These are phyloP conservation scores for Dactylis glomerata DNA, from an alignment of 176 grass and related monocot genomes.

Conservation along the genomic window DNA sequence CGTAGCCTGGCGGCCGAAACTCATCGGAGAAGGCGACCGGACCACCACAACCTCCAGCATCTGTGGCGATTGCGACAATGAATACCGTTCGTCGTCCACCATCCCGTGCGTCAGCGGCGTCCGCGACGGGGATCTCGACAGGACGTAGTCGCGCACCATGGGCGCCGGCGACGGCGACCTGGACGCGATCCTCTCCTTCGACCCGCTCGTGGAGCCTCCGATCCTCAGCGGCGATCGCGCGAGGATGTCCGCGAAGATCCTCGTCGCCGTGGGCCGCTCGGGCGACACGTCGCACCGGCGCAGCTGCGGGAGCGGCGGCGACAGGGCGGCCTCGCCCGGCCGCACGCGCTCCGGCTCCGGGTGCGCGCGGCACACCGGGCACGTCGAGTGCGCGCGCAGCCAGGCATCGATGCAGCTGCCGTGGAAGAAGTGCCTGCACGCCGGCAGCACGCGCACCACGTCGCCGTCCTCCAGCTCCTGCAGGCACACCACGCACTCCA, in stretches of 20 bases:
- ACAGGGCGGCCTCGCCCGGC: background rate
- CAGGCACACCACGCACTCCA: slow-evolving; percentile 61
- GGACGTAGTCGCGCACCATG: background rate
- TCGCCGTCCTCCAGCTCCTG: slow-evolving; percentile 55
- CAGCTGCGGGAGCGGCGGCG: slow-evolving; percentile 22
- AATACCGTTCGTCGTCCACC: background rate
- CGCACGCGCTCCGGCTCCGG: slow-evolving; percentile 15
- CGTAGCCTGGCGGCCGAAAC: background rate
- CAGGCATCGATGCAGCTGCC: slow-evolving; percentile 45
- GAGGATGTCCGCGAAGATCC: slow-evolving; percentile 30
- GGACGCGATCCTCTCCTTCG: background rate
- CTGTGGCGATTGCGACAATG: background rate
- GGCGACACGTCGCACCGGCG: slow-evolving; percentile 17
- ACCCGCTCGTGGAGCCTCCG: background rate
- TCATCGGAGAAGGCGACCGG: slow-evolving; percentile 22
- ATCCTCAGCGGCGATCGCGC: slow-evolving; percentile 24
- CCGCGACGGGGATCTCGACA: slow-evolving; percentile 24
- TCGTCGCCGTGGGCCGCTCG: slow-evolving; percentile 27
- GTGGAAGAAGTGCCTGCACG: slow-evolving; percentile 62
- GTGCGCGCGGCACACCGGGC: slow-evolving; percentile 50
- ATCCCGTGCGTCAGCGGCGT: background rate
- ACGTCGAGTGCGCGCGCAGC: slow-evolving; percentile 35
- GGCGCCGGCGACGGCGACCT: slow-evolving; percentile 12
- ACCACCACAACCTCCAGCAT: background rate
- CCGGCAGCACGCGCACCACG: slow-evolving; percentile 48